Base-by-base conservation (phyloP, 2,329 filamentous ascomycete genomes). In the Aspergillus sp. region DNA sequence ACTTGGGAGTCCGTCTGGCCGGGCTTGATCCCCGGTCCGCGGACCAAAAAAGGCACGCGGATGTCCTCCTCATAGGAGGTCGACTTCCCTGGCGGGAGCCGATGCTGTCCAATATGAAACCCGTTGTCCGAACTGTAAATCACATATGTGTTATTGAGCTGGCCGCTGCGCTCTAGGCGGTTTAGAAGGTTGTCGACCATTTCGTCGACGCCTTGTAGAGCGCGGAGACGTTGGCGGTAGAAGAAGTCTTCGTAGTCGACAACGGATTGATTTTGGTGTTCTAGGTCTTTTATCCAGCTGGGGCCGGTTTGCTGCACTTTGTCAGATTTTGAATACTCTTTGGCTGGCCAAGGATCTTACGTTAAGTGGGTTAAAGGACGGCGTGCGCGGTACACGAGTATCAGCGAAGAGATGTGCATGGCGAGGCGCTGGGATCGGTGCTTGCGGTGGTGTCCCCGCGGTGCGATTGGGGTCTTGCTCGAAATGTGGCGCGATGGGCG, bases 401-500 rank as follows among this genome's bases (percentile, higher is more conserved):
- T 84, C 79, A 2, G 78, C 68, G 67, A 91, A 91, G 0, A 90
- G 77, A 66, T 87, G 71, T 41, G 79, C 75, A 60, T 91, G 87
- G 43, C 87, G 78, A 42, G 84, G 75, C 0, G 85, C 8, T 78
- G 71, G 66, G 89, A 90, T 0, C 89, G 75, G 62, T 85, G 68
- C 39, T 79, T 77, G 62, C 80, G 86, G 30, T 85, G 77, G 32
- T 41, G 48, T 39, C 36, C 42, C n/a, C 36, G 53, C 13, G 54
- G 56, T 12, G 44, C 53, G 11, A 38, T 56, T 47, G 42, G 57
- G 50, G 12, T 43, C 20, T 26, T 30, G 24, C 22, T 86, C 84
- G 22, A 81, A 81, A 64, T 91, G 89, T 0, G 89, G 88, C 0
- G 84, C 87, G 5, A 87, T 80, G 0, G 88, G 88, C 0, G 88